Base-by-base conservation (phyloP, 2,329 filamentous ascomycete species). In the Pestalotiopsis sp. region DNA sequence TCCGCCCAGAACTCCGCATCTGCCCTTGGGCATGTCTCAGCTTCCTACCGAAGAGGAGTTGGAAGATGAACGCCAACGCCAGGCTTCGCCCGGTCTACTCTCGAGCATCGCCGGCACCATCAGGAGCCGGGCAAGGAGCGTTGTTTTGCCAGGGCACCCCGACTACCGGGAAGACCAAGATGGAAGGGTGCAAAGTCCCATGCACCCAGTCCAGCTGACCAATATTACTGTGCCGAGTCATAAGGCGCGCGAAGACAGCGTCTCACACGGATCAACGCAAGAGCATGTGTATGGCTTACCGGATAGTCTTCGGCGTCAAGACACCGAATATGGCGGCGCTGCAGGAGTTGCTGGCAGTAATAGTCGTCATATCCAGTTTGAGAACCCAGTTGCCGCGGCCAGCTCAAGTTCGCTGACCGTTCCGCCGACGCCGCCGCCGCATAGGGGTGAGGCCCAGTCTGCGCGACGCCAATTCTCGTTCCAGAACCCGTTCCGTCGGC, bases 391-490 rank as follows among this genome's bases (percentile, higher is more conserved):
- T 63, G 79, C 79, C 64, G 82, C 78, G 71, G 82, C 79, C 69
- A 81, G 80, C 70, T 80, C 77, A 73, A 80, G 77, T 23, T 82
- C 80, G 64, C 80, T 86, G 13, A 82, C 80, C 3, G 65, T 66
- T 2, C 85, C 89, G 1, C 59, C 59, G 0, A 86, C 88, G 3
- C 90, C 91, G 1, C 90, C 90, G 4, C 89, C 86, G 3, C 88
- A 88, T 69, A 80, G 59, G 79, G 75, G 71, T 31, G 70, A 68
- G 66, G 70, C 68, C 66, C 72, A 87, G 67, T 83, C 83, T 38
- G 88, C 92, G 12, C 88, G 84, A 72, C 88, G 95, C 70, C 93
- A 97, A 77, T 99, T 98, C 81, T 97, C 93, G 20, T 98, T 98
- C 84, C 92, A 95, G 72, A 94, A 92, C 72, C 90, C 97, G 66